phyloP scores from a whole-genome alignment of 441 rosid genomes.

The Gossypium lobatum region DNA sequence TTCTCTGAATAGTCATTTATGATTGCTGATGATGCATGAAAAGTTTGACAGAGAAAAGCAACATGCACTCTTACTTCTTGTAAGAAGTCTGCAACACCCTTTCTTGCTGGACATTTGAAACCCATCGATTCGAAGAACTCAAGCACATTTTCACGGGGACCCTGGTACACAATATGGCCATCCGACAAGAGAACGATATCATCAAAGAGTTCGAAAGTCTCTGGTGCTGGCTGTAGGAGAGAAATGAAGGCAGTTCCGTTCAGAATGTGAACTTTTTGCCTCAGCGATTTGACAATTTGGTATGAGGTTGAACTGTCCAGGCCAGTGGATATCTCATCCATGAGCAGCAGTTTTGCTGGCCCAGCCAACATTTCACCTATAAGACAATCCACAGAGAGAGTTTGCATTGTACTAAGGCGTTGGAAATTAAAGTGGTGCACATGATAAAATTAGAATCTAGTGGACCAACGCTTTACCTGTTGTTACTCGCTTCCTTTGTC shows the following conservation, averaged over 20 bases:
- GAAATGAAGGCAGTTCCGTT: conserved; percentile 69
- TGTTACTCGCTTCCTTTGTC: conserved; percentile 56
- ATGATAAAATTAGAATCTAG: background rate
- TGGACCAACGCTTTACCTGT: conserved; percentile 29
- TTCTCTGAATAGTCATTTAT: background rate
- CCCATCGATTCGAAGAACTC: conserved; percentile 64
- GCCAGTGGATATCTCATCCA: conserved; percentile 92
- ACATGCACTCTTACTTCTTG: conserved; percentile 53
- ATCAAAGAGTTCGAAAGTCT: conserved; percentile 76
- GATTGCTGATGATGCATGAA: background rate
- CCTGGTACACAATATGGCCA: conserved; percentile 73
- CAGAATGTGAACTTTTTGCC: conserved; percentile 54
- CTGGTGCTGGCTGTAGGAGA: conserved; percentile 93
- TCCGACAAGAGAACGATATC: conserved; percentile 72
- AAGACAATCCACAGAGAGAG: background rate
- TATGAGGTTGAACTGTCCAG: conserved; percentile 72
- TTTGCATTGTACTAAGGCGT: background rate
- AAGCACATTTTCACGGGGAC: conserved; percentile 61
- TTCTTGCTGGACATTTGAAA: conserved; percentile 75
- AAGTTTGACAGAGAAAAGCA: background rate
- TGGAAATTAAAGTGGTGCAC: too few species aligned
- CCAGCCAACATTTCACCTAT: conserved; percentile 88
- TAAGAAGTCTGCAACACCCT: conserved; percentile 77
- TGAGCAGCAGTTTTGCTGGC: conserved; percentile 55
- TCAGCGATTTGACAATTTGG: conserved; percentile 63